These are phyloP conservation scores for Stereocaulon alpinum DNA, from an alignment of 495 filamentous ascomycete species.

Conservation along the genomic window DNA sequence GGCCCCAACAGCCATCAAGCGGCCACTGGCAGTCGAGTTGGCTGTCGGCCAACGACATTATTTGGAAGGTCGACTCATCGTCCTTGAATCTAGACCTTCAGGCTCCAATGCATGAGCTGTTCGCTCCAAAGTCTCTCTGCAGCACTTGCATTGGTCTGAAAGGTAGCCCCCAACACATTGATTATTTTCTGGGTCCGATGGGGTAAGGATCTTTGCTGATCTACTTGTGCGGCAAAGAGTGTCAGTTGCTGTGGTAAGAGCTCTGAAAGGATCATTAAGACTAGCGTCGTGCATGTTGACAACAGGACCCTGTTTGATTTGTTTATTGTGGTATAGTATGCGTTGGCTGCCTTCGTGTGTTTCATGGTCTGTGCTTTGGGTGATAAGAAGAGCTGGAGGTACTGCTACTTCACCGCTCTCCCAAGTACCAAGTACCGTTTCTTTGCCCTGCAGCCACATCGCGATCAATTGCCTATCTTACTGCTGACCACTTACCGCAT, in stretches of 20 bases:
- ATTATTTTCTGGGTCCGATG: neutral
- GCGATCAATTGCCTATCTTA: neutral
- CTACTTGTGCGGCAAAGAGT: slow-evolving; percentile 1
- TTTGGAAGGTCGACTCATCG: neutral
- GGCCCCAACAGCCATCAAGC: neutral
- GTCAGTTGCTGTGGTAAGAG: neutral
- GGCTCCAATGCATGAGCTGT: neutral
- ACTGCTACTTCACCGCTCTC: neutral
- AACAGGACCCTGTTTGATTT: neutral
- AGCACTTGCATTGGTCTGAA: neutral
- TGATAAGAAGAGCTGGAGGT: slow-evolving; percentile 1
- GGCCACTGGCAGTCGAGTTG: neutral
- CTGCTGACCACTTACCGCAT: neutral
- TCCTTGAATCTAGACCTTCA: neutral
- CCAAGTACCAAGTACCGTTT: no score
- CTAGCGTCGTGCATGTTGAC: neutral
- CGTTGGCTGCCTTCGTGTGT: neutral
- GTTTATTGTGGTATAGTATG: neutral
- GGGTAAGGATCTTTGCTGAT: neutral
- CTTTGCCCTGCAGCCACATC: neutral
- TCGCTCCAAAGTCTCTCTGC: neutral
- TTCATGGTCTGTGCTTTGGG: neutral
- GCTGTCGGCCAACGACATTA: neutral
- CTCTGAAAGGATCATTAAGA: neutral
- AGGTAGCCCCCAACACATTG: neutral